Base-by-base conservation (phyloP, 2,329 filamentous ascomycete genomes). In the Xylariaceae sp. region DNA sequence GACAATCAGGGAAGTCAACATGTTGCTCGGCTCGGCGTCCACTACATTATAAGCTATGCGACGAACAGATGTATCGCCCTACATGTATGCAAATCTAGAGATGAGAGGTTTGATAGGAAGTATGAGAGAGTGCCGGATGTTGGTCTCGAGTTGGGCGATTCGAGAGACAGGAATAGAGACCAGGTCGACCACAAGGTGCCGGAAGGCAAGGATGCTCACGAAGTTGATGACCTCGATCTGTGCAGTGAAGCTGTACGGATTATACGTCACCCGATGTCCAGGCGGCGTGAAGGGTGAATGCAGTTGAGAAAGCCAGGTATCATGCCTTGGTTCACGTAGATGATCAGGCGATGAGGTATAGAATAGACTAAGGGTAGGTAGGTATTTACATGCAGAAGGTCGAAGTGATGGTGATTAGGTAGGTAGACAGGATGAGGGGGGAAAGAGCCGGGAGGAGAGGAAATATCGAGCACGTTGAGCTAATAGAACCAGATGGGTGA, bases 1-100 rank as follows among this genome's bases (percentile, higher is more conserved):
- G 47, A 64, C 60, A 18, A 71, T 62, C 59, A 68, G 66, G 53
- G 71, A 71, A 37, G 69, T 72, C 65, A 76, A 71, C 70, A 74
- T 73, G 59, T 67, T 72, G 66, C 56, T 64, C 42, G 55, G 18
- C 34, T 57, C 48, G 35, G 49, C 17, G 51, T 18, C 55, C 9
- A 37, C 56, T 35, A 48, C 59, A 65, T 66, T 53, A 51, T 56
- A 53, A 37, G 54, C 51, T 34, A 52, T 60, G 49, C 55, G 57
- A 58, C 60, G 53, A 44, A 52, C 56, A 37, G 35, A 50, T 37
- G 53, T 45, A 55, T 42, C 15, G 23, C 49, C 34, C 23, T 35
- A 35, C 17, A 35, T 15, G 49, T 7, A 35, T 23, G 23, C 34
- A 51, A 34, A 51, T 51, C 23, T 51, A 15, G 34, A 35, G 34